Conservation (phyloP, 495 filamentous ascomycete species). For the Tetracladium marchalianum region DNA sequence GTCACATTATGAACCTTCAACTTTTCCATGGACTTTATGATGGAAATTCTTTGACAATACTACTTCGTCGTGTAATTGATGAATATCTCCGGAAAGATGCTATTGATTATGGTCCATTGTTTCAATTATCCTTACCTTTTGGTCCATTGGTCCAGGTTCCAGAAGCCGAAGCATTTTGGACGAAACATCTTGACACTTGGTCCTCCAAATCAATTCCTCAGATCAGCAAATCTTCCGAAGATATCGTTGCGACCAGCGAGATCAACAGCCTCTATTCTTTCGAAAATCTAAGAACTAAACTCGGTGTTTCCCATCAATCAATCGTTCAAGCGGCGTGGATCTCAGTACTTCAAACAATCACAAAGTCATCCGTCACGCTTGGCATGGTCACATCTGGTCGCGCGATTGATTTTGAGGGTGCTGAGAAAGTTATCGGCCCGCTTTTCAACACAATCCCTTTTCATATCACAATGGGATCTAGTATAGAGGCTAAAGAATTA, state of each 20-base stretch:
- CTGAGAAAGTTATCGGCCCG: constrained; percentile 68
- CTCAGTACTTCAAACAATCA: constrained; percentile 36
- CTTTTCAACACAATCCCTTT: constrained; percentile 87
- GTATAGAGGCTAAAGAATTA: constrained; percentile 40
- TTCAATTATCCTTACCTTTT: constrained; percentile 40
- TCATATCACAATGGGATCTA: constrained; percentile 31
- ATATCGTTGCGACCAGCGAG: constrained; percentile 15
- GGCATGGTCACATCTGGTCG: constrained; percentile 66
- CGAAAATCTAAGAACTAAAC: constrained; percentile 35
- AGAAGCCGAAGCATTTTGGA: constrained; percentile 60
- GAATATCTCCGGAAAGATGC: constrained; percentile 27
- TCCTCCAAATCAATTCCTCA: background rate
- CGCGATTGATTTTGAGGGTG: constrained; percentile 50
- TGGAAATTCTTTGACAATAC: constrained; percentile 60
- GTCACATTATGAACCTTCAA: constrained; percentile 41
- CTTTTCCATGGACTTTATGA: constrained; percentile 89
- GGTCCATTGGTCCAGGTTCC: constrained; percentile 47
- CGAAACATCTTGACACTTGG: constrained; percentile 16
- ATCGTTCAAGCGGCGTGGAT: constrained; percentile 64
- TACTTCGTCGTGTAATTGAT: constrained; percentile 47
- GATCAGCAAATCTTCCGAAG: constrained; percentile 8
- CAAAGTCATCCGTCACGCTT: constrained; percentile 30
- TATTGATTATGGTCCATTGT: constrained; percentile 30
- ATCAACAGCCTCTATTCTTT: constrained; percentile 29
- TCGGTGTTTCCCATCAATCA: constrained; percentile 68